phyloP scores from a whole-genome alignment of 2,329 filamentous ascomycete species.

The Aureobasidium sp. region DNA sequence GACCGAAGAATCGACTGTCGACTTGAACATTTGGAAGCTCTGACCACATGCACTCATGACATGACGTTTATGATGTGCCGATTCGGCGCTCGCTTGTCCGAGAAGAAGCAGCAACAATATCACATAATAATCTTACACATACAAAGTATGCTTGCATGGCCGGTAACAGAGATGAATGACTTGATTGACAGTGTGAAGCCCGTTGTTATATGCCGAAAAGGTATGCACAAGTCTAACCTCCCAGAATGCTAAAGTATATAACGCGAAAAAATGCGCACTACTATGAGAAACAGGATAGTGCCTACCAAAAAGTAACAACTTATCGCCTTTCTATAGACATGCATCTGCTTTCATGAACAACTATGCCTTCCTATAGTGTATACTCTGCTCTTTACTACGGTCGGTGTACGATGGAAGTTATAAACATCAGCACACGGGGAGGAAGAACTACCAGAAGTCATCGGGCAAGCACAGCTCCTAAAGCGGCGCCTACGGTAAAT shows the following conservation, averaged over 20 bases:
- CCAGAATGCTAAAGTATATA: too few relatives aligned
- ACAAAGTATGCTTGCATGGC: background rate
- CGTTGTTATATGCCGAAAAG: background rate
- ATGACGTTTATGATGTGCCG: conserved; percentile 8
- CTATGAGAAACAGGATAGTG: too few relatives aligned
- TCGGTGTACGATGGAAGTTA: too few relatives aligned
- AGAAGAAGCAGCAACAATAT: background rate
- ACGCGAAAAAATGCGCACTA: too few relatives aligned
- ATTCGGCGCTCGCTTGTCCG: background rate
- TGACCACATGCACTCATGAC: background rate
- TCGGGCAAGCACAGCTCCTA: background rate
- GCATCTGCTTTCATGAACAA: too few relatives aligned
- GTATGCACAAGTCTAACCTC: background rate
- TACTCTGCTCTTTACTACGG: too few relatives aligned
- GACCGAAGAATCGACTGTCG: background rate
- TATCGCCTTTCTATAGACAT: too few relatives aligned
- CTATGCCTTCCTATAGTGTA: too few relatives aligned
- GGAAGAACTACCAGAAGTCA: background rate
- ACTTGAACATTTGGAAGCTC: background rate
- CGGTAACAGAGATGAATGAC: background rate
- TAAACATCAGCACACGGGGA: too few relatives aligned
- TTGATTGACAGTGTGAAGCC: background rate
- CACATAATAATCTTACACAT: background rate
- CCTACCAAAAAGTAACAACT: too few relatives aligned
- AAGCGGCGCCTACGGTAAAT: background rate